Conservation (phyloP, 345 rosid genomes). For the Cardamine occulta region DNA sequence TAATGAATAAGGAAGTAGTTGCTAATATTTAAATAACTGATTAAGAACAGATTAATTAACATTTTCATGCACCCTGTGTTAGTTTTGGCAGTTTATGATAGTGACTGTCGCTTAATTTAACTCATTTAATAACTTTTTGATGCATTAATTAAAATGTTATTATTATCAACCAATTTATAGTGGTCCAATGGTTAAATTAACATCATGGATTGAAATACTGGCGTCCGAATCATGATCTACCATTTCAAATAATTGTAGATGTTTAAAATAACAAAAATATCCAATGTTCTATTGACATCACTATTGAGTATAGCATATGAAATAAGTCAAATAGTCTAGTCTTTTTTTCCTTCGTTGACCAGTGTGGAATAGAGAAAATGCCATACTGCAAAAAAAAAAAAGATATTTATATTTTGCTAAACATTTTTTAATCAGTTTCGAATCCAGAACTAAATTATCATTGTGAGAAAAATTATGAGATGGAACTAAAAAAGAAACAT, state of each 20-base stretch:
- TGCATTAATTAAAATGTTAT: not conserved
- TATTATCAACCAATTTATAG: not conserved
- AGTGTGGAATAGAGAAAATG: not conserved
- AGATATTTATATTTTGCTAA: not conserved
- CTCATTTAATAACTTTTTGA: not conserved
- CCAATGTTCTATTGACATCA: not conserved
- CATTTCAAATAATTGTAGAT: not conserved
- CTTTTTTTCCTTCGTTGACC: not conserved
- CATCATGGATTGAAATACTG: not conserved
- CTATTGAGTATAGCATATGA: not conserved
- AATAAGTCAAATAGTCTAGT: not conserved
- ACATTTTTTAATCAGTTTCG: not conserved
- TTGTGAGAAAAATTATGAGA: not conserved
- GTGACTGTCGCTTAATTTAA: not conserved
- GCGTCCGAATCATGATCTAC: not conserved
- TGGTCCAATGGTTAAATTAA: not conserved
- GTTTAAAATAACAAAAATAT: not conserved
- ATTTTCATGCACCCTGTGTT: not conserved
- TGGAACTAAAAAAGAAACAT: slow-evolving; percentile 18
- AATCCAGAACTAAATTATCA: not conserved
- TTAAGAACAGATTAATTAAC: not conserved
- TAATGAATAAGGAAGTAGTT: slow-evolving; percentile 7
- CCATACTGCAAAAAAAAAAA: not conserved
- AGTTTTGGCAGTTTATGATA: not conserved
- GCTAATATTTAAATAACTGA: not conserved